These are phyloP conservation scores for Capsicum rhomboideum DNA, from an alignment of 257 asterid genomes.

Conservation along the genomic window DNA sequence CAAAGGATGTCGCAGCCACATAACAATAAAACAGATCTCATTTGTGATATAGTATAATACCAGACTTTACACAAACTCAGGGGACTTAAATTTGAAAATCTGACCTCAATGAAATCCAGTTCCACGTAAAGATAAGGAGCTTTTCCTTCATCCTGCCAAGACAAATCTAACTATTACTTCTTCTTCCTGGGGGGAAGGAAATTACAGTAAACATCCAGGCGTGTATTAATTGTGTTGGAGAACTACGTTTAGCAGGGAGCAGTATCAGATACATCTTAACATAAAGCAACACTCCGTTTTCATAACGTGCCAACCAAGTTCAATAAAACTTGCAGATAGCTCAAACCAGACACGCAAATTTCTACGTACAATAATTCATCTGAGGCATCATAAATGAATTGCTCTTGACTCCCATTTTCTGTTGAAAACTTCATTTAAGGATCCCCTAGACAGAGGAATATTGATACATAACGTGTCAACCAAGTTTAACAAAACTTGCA, in stretches of 20 bases:
- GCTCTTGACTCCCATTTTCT: not conserved
- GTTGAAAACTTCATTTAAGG: not conserved
- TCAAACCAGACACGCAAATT: not conserved
- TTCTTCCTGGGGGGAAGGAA: not conserved
- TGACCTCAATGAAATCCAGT: conserved; percentile 91
- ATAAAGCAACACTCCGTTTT: not conserved
- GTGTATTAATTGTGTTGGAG: not conserved
- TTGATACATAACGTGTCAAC: not conserved
- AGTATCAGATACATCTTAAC: not conserved
- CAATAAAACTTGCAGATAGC: not conserved
- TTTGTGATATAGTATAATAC: not conserved
- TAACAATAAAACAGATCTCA: not conserved
- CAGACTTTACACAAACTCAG: not conserved
- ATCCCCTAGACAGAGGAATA: not conserved
- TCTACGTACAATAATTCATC: not conserved
- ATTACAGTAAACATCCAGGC: not conserved
- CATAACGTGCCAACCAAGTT: not conserved
- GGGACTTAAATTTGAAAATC: not conserved
- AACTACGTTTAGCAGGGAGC: not conserved
- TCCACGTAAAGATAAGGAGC: conserved; percentile 81
- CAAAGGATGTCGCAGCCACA: not conserved
- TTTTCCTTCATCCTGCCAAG: conserved; percentile 88
- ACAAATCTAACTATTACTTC: conserved; percentile 6
- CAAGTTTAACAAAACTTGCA: not conserved
- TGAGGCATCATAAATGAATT: not conserved